These are phyloP conservation scores for Mucor indicus DNA, from an alignment of 371 early-diverging fungal genomes.

Conservation along the genomic window DNA sequence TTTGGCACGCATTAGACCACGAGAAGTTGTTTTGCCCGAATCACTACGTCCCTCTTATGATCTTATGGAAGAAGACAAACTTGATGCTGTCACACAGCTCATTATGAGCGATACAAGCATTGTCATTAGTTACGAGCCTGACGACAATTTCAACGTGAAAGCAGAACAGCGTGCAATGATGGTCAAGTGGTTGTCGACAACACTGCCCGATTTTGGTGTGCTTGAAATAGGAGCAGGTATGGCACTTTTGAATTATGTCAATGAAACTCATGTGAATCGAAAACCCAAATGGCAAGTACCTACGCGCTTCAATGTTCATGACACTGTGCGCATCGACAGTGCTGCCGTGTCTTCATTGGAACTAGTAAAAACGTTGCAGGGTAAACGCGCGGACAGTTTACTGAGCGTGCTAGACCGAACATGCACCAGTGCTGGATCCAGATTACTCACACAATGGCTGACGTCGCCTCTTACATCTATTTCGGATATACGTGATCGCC, in stretches of 20 bases:
- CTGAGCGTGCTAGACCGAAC: slow-evolving; percentile 71
- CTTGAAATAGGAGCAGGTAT: slow-evolving; percentile 49
- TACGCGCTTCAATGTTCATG: slow-evolving; percentile 35
- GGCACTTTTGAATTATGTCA: slow-evolving; percentile 54
- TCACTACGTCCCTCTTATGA: slow-evolving; percentile 18
- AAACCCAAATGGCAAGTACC: slow-evolving; percentile 50
- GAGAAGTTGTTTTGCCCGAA: slow-evolving; percentile 71
- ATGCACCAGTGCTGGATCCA: slow-evolving; percentile 75
- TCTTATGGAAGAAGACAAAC: slow-evolving; percentile 5
- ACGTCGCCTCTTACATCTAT: slow-evolving; percentile 62
- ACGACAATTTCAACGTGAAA: slow-evolving; percentile 11
- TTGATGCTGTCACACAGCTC: slow-evolving; percentile 18
- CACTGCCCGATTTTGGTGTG: slow-evolving; percentile 13
- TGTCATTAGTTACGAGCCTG: slow-evolving; percentile 27
- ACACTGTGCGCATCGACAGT: slow-evolving; percentile 58
- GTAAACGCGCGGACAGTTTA: slow-evolving; percentile 59
- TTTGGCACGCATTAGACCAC: slow-evolving; percentile 79
- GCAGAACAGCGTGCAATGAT: slow-evolving; percentile 8
- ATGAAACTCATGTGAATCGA: slow-evolving; percentile 50
- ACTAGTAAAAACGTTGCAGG: slow-evolving; percentile 45
- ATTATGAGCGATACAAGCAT: slow-evolving; percentile 13
- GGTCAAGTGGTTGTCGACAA: slow-evolving; percentile 6
- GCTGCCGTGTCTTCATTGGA: slow-evolving; percentile 62
- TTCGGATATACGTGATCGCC: slow-evolving; percentile 54
- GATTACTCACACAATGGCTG: slow-evolving; percentile 71